These are phyloP conservation scores for Fraxinus angustifolia DNA, from an alignment of 305 asterid species.

Conservation along the genomic window DNA sequence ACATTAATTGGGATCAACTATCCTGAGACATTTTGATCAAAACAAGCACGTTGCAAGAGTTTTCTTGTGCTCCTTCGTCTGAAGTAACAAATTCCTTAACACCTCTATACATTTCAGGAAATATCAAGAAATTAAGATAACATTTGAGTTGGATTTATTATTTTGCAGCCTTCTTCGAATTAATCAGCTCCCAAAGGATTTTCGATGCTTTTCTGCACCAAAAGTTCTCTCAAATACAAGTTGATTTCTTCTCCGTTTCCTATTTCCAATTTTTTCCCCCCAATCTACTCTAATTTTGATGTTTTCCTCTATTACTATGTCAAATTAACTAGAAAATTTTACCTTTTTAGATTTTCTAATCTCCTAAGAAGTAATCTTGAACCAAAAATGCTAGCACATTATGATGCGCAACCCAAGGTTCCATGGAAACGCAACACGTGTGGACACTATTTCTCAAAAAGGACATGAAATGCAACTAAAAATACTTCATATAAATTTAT, in stretches of 20 bases:
- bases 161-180: background rate
- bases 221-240: background rate
- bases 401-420: background rate
- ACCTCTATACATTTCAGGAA: background rate
- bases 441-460: background rate
- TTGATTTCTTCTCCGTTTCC: background rate
- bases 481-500: background rate
- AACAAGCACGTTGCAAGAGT: constrained; percentile 1
- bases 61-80: background rate
- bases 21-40: background rate
- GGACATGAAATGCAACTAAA: background rate
- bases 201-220: background rate
- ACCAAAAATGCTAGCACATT: background rate
- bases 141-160: background rate
- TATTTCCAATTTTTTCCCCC: background rate
- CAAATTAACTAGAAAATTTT: background rate
- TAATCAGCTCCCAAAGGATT: background rate
- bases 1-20: constrained; percentile 15
- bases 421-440: background rate
- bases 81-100: background rate
- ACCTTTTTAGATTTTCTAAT: constrained; percentile 5
- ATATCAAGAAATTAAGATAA: background rate
- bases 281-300: background rate
- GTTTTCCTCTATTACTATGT: background rate
- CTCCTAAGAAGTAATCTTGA: background rate